Base-by-base conservation (phyloP, 345 rosid genomes). In the Aegle marmelos region DNA sequence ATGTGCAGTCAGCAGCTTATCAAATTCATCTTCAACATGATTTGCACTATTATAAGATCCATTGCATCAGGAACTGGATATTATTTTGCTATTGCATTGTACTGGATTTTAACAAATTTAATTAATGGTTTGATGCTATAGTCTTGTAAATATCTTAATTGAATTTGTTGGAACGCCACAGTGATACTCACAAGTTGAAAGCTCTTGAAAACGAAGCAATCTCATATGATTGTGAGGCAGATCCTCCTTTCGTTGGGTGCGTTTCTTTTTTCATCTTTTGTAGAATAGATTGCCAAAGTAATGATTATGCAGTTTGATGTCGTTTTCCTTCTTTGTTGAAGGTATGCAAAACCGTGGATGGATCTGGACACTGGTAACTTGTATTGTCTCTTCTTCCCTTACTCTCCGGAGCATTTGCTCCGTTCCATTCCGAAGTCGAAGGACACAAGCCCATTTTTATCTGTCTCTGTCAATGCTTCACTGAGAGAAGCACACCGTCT, bases 201-300 rank as follows among this genome's bases (percentile, higher is more conserved):
- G 68, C 78, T 76, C 67, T 79, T 77, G 86, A 72, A 80, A 84
- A 74, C 33, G 82, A 87, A 65, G 89, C 60, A 79, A 80, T 78
- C 59, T 64, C 87, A 6, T 90, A 83, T 83, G 89, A 88, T 79
- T 95, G 98, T 80, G 72, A 72, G 79, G 94, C 93, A 74, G 91
- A 93, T 65, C 98, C 98, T 82, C 81, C 95, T 45, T 89, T 77
- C 78, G 81, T 93, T 60, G 98, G 98, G 98, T 95, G 92, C 75
- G 80, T 76, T 75, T 77, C 75, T 41, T 16, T 16, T n/a, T 58
- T 73, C 62, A 77, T 80, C 76, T 30, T 57, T 50, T 13, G 68
- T 36, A 54, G 59, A 72, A 33, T 75, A 36, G 14, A 72, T 33
- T 36, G 76, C 8, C 50, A 22, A 41, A 24, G 33, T 63, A 63